Evolutionary conservation across 1,139 yeast genomes (phyloP).

Genomic region (Debaryomycetaceae sp.): DNA sequence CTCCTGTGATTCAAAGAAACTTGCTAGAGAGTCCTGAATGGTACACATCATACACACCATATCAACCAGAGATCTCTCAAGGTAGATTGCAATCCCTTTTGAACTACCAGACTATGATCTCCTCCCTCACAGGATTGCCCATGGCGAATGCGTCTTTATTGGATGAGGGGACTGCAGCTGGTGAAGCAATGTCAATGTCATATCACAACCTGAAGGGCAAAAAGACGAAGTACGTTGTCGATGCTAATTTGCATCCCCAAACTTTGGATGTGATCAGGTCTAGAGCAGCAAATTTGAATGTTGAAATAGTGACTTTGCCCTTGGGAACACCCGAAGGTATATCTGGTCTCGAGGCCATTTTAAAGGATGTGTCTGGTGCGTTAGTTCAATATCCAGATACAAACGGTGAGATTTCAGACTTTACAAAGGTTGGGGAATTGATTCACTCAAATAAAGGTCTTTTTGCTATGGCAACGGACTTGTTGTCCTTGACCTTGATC

Average conservation of each 20-base stretch:
- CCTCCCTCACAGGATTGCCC: conserved; percentile 88
- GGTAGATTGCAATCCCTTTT: conserved; percentile 88
- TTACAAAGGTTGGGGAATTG: conserved; percentile 55
- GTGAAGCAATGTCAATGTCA: conserved; percentile 91
- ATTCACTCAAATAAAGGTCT: conserved; percentile 73
- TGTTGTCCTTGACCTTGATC: conserved; percentile 79
- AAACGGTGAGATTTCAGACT: conserved; percentile 65
- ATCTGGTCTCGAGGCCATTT: conserved; percentile 30
- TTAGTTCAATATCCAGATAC: conserved; percentile 90
- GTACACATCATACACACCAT: conserved; percentile 98
- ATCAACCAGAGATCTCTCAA: conserved; percentile 97
- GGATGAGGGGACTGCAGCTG: conserved; percentile 98
- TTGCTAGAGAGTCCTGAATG: conserved; percentile 92
- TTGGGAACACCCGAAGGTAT: conserved; percentile 49
- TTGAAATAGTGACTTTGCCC: conserved; percentile 61
- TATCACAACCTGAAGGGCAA: conserved; percentile 68
- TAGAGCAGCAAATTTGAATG: conserved; percentile 72
- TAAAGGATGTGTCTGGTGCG: conserved; percentile 65
- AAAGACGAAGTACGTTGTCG: conserved; percentile 67
- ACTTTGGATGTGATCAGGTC: conserved; percentile 75
- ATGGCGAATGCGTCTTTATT: conserved; percentile 90
- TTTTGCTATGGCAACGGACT: conserved; percentile 83
- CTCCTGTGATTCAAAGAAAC: conserved; percentile 92
- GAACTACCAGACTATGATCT: conserved; percentile 85
- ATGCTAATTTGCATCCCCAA: conserved; percentile 76